Percentiles rank a stretch among this genome's conserved stretches.
These are phyloP conservation scores for Starmerella etchellsii DNA, from an alignment of 805 yeast species.

Conservation along the genomic window DNA sequence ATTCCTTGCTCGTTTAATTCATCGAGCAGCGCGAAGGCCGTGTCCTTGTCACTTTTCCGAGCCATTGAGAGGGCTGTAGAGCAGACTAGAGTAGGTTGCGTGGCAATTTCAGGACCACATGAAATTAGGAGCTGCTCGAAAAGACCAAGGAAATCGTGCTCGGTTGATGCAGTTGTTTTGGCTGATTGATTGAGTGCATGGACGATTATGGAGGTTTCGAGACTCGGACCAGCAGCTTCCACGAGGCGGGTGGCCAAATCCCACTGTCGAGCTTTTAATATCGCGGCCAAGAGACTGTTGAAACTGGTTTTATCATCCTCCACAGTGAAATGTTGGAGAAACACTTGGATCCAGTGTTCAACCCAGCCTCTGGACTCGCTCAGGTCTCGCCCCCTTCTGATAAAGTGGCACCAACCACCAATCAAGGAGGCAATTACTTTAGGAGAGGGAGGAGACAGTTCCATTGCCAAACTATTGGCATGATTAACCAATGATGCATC, in stretches of 20 bases:
- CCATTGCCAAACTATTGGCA: slow-evolving; percentile 14
- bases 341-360: slow-evolving; percentile 2
- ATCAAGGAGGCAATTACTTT: slow-evolving; percentile 12
- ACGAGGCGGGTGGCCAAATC: background rate
- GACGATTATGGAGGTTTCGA: background rate
- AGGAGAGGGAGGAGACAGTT: slow-evolving; percentile 4
- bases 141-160: slow-evolving; percentile 2
- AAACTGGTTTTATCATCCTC: background rate
- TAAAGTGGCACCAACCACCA: slow-evolving; percentile 3
- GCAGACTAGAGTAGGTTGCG: slow-evolving; percentile 1
- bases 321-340: background rate
- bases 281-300: background rate
- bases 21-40: slow-evolving; percentile 8
- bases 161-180: background rate
- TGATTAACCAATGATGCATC: slow-evolving; percentile 15
- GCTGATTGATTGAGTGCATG: background rate
- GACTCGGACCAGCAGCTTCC: no score
- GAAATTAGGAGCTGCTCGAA: slow-evolving; percentile 2
- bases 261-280: background rate
- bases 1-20: slow-evolving; percentile 1
- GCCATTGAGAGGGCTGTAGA: slow-evolving; percentile 8
- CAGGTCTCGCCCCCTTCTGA: background rate
- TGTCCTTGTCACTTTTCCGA: background rate
- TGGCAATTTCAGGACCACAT: slow-evolving; percentile 8
- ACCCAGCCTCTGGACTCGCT: background rate